These are phyloP conservation scores for Physcia stellaris DNA, from an alignment of 495 filamentous ascomycete species.

Conservation along the genomic window DNA sequence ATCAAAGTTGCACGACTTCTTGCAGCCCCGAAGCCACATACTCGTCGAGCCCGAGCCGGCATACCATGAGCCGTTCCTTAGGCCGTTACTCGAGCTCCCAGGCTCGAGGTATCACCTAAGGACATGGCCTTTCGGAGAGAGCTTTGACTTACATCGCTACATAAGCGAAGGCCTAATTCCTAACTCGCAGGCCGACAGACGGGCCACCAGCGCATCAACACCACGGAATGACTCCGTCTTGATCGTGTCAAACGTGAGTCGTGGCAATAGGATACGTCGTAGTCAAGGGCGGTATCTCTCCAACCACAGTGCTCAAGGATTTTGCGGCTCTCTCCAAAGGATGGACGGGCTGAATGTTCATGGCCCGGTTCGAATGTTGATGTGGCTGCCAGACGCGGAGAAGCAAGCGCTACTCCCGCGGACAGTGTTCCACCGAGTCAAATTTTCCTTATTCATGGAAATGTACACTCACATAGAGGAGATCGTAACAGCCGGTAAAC, in stretches of 20 bases:
- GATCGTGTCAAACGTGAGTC: slow-evolving; percentile 38
- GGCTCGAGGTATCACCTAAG: slow-evolving; percentile 41
- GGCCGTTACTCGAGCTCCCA: slow-evolving; percentile 42
- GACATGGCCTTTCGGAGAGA: slow-evolving; percentile 28
- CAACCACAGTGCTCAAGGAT: too few relatives aligned
- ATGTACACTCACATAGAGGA: slow-evolving; percentile 35
- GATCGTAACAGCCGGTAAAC: slow-evolving; percentile 23
- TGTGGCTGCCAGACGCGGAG: slow-evolving; percentile 42
- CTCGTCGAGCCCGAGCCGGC: slow-evolving; percentile 53
- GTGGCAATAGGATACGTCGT: too few relatives aligned
- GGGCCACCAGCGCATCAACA: slow-evolving; percentile 16
- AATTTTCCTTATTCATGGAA: slow-evolving; percentile 41
- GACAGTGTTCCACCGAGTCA: slow-evolving; percentile 32
- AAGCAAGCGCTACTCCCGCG: slow-evolving; percentile 37
- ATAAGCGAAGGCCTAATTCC: slow-evolving; percentile 27
- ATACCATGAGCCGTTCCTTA: slow-evolving; percentile 42
- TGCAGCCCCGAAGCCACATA: slow-evolving; percentile 68
- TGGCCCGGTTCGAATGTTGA: slow-evolving; percentile 58
- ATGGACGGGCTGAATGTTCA: too few relatives aligned
- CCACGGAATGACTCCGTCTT: slow-evolving; percentile 56
- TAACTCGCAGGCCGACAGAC: slow-evolving; percentile 14
- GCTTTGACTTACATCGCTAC: slow-evolving; percentile 35
- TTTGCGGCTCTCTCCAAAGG: too few relatives aligned
- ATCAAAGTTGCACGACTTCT: slow-evolving; percentile 51
- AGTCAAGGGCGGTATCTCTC: too few relatives aligned